Percentiles rank a stretch among this genome's conserved stretches.
Evolutionary conservation across 768 basidiomycete genomes (phyloP).

Genomic region (Xanthoconium stramineum): DNA sequence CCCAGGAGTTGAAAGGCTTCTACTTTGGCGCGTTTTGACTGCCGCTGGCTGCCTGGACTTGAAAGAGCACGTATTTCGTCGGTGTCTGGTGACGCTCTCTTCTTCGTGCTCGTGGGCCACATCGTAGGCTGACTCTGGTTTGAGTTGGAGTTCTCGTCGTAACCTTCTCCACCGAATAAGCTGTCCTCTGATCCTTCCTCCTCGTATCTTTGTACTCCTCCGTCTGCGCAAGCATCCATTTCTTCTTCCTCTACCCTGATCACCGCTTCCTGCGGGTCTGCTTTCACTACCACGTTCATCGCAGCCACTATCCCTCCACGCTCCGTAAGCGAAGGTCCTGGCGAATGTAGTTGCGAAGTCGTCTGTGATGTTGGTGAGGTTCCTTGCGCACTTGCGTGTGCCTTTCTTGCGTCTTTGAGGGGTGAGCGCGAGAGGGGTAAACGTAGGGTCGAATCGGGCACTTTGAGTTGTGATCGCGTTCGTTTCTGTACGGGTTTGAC

Average conservation of each 20-base stretch:
- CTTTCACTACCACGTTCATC: neutral
- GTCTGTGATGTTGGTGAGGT: slow-evolving; percentile 18
- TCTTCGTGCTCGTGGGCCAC: slow-evolving; percentile 20
- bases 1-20: slow-evolving; percentile 16
- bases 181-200: slow-evolving; percentile 36
- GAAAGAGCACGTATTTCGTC: slow-evolving; percentile 9
- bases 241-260: neutral
- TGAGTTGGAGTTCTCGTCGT: neutral
- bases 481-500: slow-evolving; percentile 17
- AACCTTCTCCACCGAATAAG: slow-evolving; percentile 26
- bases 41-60: slow-evolving; percentile 14
- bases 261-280: neutral
- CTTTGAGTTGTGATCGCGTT: slow-evolving; percentile 52
- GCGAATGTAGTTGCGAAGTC: neutral
- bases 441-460: slow-evolving; percentile 45
- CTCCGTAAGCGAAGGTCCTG: neutral
- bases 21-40: slow-evolving; percentile 27
- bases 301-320: neutral
- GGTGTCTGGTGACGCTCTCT: slow-evolving; percentile 30
- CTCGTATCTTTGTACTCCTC: slow-evolving; percentile 4
- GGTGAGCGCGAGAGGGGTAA: slow-evolving; percentile 46
- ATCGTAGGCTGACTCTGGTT: neutral
- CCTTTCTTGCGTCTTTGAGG: slow-evolving; percentile 48
- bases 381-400: slow-evolving; percentile 23
- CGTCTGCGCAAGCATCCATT: neutral